Evolutionary conservation across 768 basidiomycete genomes (phyloP), one percentile per base, ranked within the genome.

Genomic region (Leccinum ochraceum): DNA sequence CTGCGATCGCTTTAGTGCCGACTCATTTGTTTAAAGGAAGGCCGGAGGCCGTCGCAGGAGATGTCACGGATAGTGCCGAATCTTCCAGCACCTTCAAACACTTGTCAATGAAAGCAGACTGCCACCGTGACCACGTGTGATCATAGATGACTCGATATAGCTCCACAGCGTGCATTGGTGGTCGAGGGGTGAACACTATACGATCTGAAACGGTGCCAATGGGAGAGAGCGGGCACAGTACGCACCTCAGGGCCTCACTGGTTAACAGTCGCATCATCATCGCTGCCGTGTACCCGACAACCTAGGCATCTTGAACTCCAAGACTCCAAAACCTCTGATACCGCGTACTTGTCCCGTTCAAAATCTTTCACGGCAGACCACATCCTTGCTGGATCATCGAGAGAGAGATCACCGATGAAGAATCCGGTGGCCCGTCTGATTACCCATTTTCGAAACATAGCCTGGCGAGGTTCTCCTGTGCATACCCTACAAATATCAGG

Each of bases 391-490:
- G 16, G 37, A 37, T 37, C 37, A 37, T 16, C 14, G 16, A 16
- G 17, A 17, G 37, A 17, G 39, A n/a, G 42, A 44, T 44, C 3
- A 44, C 9, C 42, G 17, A 44, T 44, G 42, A 44, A 44, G 42
- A n/a, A 44, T 44, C 17, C 42, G 4, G 42, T 44, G n/a, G 10
- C 42, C 42, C 42, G 42, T 44, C 9, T 44, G 42, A 6, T 44
- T 44, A 44, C 42, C 2, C 42, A n/a, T 5, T n/a, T 44, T 16
- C 42, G 42, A n/a, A 44, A 44, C n/a, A 10, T 44, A n/a, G 17
- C n/a, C 57, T 64, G 60, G 59, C 46, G 24, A 14, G 63, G 50
- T 16, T 68, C 66, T 0, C 54, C 63, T 17, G 20, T 22, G 1
- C 28, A 24, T 0, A 13, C 61, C 17, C 3, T 20, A 3, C 11